Percentiles rank a stretch among this genome's conserved stretches.
These are phyloP conservation scores for Butyriboletus loyo DNA, from an alignment of 768 basidiomycete genomes.

Conservation along the genomic window DNA sequence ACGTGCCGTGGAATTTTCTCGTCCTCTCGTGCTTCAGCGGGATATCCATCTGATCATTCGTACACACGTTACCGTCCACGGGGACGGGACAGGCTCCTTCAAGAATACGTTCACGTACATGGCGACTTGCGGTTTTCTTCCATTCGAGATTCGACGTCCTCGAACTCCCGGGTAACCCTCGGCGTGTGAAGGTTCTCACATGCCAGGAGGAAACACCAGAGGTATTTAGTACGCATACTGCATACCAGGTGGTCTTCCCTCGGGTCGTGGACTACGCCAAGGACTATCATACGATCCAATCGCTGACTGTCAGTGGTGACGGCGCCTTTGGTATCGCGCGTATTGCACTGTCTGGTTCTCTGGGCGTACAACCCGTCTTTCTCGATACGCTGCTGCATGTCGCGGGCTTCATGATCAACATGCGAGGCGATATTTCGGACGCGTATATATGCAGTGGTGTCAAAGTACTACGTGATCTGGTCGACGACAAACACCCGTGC, in stretches of 20 bases:
- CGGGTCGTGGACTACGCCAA: constrained; percentile 63
- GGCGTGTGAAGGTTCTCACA: constrained; percentile 33
- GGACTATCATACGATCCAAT: constrained; percentile 55
- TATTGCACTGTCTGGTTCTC: constrained; percentile 41
- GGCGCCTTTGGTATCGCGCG: constrained; percentile 52
- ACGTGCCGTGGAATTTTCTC: constrained; percentile 44
- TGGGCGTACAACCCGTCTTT: constrained; percentile 54
- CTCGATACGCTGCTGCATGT: constrained; percentile 66
- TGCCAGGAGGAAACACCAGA: constrained; percentile 34
- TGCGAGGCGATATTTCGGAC: constrained; percentile 46
- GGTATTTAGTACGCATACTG: constrained; percentile 51
- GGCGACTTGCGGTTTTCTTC: constrained; percentile 45
- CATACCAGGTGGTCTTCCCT: constrained; percentile 67
- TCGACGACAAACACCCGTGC: constrained; percentile 43
- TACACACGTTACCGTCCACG: constrained; percentile 38
- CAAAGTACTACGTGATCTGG: constrained; percentile 41
- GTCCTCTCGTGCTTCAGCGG: constrained; percentile 50
- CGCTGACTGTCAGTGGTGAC: constrained; percentile 46
- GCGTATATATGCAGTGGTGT: constrained; percentile 64
- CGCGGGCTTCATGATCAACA: constrained; percentile 68
- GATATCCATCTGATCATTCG: constrained; percentile 34
- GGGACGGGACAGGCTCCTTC: constrained; percentile 41
- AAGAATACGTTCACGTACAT: constrained; percentile 40
- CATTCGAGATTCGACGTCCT: constrained; percentile 28
- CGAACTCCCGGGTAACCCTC: constrained; percentile 34